Base-by-base conservation (phyloP, 1,139 yeast species). In the Magnusiomyces suaveolens region DNA sequence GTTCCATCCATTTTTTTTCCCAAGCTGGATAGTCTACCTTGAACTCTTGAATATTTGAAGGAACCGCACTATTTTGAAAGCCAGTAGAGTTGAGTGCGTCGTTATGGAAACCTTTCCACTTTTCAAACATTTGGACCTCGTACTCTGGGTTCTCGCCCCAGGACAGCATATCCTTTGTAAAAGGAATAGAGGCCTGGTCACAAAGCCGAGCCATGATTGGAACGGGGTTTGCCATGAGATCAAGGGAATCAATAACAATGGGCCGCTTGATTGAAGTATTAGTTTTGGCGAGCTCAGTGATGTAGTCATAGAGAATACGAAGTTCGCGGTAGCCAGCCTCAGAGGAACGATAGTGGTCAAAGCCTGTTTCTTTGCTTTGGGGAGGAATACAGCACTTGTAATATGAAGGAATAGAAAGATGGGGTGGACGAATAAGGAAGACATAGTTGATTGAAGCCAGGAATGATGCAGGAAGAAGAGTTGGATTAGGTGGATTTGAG, bases 101-200 rank as follows among this genome's bases (percentile, higher is more conserved):
- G 39, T 64, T 66, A 44, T 65, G 69, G 56, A 63, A 65, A 6
- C 69, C 69, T 38, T 60, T 59, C 69, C 69, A 65, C 47, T 64
- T 65, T 26, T 61, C 62, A 53, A 65, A 65, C 50, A 59, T 56
- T 32, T 60, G 57, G 24, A 57, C 59, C 16, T 59, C 64, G 41
- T 57, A 55, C 20, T 57, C 60, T 2, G 54, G 48, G 50, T 62
- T 60, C 25, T 53, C 59, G n/a, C 57, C 62, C 69, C 69, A 65
- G 4, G 60, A 51, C 16, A 65, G 62, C 68, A 65, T 64, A 16
- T 52, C 38, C 6, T 56, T 54, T 44, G 56, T 57, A 55, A 61
- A 65, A 26, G 58, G 57, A n/a, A 65, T 56, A 8, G 59, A 63
- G 33, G 57, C 61, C 18, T 54, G 54, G 29, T 58, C 53, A 53